Base-by-base conservation (phyloP, 108 stramenopile genomes). In the Fragilaria radians region DNA sequence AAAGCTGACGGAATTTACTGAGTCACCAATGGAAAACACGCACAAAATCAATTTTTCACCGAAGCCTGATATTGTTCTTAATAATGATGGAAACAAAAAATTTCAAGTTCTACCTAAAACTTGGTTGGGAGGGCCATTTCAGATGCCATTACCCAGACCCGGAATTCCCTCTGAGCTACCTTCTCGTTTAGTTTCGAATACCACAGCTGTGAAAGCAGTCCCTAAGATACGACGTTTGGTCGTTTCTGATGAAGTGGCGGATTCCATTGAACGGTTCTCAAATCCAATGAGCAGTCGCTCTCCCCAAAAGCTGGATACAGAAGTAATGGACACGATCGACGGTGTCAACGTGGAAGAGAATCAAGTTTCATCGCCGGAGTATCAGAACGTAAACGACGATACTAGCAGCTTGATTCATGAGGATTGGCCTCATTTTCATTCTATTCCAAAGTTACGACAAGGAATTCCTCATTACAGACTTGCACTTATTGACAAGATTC, bases 381-480 rank as follows among this genome's bases (percentile, higher is more conserved):
- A n/a, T n/a, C n/a, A n/a, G n/a, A n/a, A n/a, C n/a, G n/a, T n/a
- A n/a, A n/a, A n/a, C n/a, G n/a, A n/a, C n/a, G n/a, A n/a, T n/a
- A n/a, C n/a, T 42, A 7, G 36, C 36, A 7, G 36, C 36, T 42
- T 42, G 36, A 42, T 42, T 14, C 36, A 14, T 42, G 36, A 14
- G 14, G 36, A 3, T 22, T 72, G 77, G 66, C 18, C 71, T 7
- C 89, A 91, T 47, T 81, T 88, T 59, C 46, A 52, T 29, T 84
- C 86, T 25, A 47, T 88, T 18, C 61, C 73, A 45, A 52, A 50
- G 7, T 54, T 91, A 58, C 67, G 76, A 48, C 36, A 56, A 24
- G 86, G 86, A n/a, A 54, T 76, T 23, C 80, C 89, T 18, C 86
- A 88, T 56, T 83, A 86, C 65, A 75, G 67, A 30, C 63, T 92